phyloP scores from a whole-genome alignment of 495 filamentous ascomycete species.

The Cryomyces minteri region DNA sequence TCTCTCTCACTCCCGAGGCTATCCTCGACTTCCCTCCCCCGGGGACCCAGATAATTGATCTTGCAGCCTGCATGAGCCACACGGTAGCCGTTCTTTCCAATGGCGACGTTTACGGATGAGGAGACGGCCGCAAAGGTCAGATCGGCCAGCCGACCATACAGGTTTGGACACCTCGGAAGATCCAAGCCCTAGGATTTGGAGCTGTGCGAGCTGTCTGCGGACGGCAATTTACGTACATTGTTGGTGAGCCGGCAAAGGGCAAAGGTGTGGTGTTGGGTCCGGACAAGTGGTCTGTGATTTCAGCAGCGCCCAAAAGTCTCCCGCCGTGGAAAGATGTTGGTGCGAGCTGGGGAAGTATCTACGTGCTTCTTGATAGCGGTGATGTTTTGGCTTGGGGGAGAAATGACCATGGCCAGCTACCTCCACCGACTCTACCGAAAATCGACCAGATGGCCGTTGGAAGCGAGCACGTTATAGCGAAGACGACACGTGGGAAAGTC shows the following conservation, averaged over 20 bases:
- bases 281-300: constrained; percentile 47
- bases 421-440: constrained; percentile 33
- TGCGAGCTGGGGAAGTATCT: constrained; percentile 71
- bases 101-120: constrained; percentile 79
- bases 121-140: constrained; percentile 67
- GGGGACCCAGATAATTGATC: constrained; percentile 28
- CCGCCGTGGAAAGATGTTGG: constrained; percentile 37
- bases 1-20: constrained; percentile 7
- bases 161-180: constrained; percentile 36
- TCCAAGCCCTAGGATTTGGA: constrained; percentile 34
- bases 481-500: constrained; percentile 39
- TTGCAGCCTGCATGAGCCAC: constrained; percentile 64
- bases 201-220: constrained; percentile 52
- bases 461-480: constrained; percentile 67
- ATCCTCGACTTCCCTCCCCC: constrained; percentile 44
- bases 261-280: constrained; percentile 38
- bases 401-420: constrained; percentile 66
- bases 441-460: constrained; percentile 49
- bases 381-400: constrained; percentile 50
- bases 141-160: constrained; percentile 34
- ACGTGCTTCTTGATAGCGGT: constrained; percentile 40
- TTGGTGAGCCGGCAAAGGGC: constrained; percentile 32
- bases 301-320: constrained; percentile 17
- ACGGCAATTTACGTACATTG: constrained; percentile 60
- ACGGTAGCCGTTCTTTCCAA: constrained; percentile 51